Percentiles rank a stretch among this genome's conserved stretches.
Conservation (phyloP, 208 protist species). For the Leishmania major region DNA sequence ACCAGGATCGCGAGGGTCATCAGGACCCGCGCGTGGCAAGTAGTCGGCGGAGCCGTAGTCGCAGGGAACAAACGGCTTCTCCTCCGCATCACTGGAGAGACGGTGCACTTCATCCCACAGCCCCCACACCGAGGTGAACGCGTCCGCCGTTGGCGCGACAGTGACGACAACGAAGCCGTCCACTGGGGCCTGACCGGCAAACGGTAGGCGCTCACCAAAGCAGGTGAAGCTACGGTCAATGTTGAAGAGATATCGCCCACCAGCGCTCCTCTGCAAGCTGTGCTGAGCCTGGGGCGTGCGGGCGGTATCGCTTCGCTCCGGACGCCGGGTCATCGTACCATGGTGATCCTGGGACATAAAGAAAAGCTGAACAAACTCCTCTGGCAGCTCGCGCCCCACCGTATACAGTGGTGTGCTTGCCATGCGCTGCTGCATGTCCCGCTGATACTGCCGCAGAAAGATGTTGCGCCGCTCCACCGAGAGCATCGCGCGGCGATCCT, state of each 20-base stretch:
- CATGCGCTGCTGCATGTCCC: conserved; percentile 31
- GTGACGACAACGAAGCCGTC: conserved; percentile 35
- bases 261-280: not conserved
- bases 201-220: conserved; percentile 24
- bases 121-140: conserved; percentile 10
- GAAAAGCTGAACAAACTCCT: conserved; percentile 30
- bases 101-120: not conserved
- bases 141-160: conserved; percentile 19
- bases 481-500: conserved; percentile 25
- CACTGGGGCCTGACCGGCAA: conserved; percentile 22
- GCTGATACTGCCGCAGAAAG: conserved; percentile 33
- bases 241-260: conserved; percentile 25
- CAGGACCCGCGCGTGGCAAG: not conserved
- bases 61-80: conserved; percentile 17
- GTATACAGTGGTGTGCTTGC: conserved; percentile 17
- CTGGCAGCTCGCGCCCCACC: conserved; percentile 20
- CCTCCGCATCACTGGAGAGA: conserved; percentile 6
- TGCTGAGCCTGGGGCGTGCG: not conserved
- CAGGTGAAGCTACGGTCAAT: conserved; percentile 13
- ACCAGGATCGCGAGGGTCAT: not conserved
- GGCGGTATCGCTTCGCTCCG: not conserved
- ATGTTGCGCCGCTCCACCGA: conserved; percentile 30
- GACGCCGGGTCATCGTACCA: not conserved
- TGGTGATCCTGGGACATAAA: conserved; percentile 20
- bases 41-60: conserved; percentile 24